A percentile compares a stretch with the other conserved stretches of the same genome.
Conservation (phyloP, 2,329 filamentous ascomycete species). For the Plenodomus lindquistii region DNA sequence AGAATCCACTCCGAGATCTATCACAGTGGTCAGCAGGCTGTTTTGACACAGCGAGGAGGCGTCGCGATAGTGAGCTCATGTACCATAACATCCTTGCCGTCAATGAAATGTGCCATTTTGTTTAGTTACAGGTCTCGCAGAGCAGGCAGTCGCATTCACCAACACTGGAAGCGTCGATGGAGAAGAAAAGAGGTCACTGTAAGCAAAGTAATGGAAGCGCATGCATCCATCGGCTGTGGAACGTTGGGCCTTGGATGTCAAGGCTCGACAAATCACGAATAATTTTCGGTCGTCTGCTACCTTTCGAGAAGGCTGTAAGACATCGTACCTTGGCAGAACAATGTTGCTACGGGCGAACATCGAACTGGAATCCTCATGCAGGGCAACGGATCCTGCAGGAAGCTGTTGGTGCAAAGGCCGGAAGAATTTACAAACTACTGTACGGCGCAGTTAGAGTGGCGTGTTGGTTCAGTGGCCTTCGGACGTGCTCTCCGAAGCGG, state of each 20-base stretch:
- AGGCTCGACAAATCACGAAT: too few relatives aligned
- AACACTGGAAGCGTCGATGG: not conserved
- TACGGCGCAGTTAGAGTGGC: too few relatives aligned
- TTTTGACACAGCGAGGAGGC: not conserved
- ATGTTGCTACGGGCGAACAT: not conserved
- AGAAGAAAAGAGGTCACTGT: not conserved
- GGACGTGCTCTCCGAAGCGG: too few relatives aligned
- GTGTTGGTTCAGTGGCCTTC: too few relatives aligned
- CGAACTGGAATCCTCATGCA: not conserved
- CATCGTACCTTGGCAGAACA: not conserved
- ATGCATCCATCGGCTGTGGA: too few relatives aligned
- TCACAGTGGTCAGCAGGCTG: not conserved
- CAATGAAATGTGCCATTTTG: slow-evolving; percentile 18
- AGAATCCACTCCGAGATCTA: slow-evolving; percentile 28
- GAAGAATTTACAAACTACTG: not conserved
- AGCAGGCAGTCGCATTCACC: too few relatives aligned
- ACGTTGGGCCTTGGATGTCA: too few relatives aligned
- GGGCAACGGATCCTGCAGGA: not conserved
- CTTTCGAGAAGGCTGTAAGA: not conserved
- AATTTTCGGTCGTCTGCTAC: not conserved
- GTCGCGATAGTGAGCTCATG: not conserved
- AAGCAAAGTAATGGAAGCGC: too few relatives aligned
- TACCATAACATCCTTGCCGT: slow-evolving; percentile 25
- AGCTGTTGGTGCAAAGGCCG: not conserved
- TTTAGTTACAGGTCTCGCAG: not conserved